Evolutionary conservation across 2,329 filamentous ascomycete genomes (phyloP).

Genomic region (Pezicula neosporulosa): DNA sequence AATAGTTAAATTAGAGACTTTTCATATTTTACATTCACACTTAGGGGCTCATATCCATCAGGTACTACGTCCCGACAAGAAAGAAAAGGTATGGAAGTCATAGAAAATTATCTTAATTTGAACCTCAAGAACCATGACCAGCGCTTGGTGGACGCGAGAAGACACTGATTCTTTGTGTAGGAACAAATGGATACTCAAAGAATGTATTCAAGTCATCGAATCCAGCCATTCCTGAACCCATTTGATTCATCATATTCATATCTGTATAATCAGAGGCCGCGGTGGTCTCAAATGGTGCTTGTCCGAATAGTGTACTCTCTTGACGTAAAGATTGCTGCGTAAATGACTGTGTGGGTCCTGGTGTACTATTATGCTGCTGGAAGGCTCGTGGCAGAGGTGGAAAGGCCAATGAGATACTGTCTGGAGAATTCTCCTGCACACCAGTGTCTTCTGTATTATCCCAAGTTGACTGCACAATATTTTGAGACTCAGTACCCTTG

Average conservation of each 20-base stretch:
- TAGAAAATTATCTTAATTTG: too few species aligned
- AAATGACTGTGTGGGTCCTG: slow-evolving; percentile 2
- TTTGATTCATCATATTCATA: too few species aligned
- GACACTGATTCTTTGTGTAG: slow-evolving; percentile 22
- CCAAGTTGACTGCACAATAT: too few species aligned
- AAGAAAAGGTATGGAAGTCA: neutral
- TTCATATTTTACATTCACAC: too few species aligned
- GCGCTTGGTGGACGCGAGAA: slow-evolving; percentile 10
- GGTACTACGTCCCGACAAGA: too few species aligned
- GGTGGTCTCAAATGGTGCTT: too few species aligned
- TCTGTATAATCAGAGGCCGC: too few species aligned
- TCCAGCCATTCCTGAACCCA: neutral
- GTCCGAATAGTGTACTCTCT: too few species aligned
- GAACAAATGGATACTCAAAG: slow-evolving; percentile 22
- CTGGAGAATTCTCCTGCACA: slow-evolving; percentile 18
- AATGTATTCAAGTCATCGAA: slow-evolving; percentile 20
- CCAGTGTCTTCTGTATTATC: neutral
- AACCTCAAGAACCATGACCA: too few species aligned
- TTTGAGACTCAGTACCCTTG: too few species aligned
- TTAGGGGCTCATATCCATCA: too few species aligned
- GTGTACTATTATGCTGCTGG: slow-evolving; percentile 16
- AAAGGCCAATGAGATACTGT: slow-evolving; percentile 31
- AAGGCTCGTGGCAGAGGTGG: slow-evolving; percentile 30
- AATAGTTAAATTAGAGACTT: too few species aligned
- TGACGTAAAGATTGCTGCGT: neutral